Percentiles rank a stretch among this genome's conserved stretches.
Conservation (phyloP, 306 rosid genomes). For the Geum urbanum region DNA sequence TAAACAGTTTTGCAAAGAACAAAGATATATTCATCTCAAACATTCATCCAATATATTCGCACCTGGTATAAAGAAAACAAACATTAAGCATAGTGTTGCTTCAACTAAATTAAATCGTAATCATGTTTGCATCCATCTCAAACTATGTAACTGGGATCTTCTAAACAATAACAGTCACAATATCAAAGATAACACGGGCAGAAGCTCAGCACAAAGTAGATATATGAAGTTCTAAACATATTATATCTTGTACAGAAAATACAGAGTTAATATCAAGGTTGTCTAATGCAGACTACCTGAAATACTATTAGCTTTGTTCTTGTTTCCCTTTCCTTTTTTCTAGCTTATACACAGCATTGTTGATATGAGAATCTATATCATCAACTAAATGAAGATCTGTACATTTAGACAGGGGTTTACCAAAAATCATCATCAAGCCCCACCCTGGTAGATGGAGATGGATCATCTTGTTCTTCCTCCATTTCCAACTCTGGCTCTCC, state of each 20-base stretch:
- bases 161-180: background rate
- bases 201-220: conserved; percentile 13
- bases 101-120: conserved; percentile 1
- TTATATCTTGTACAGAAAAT: conserved; percentile 32
- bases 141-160: background rate
- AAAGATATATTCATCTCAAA: too few relatives aligned
- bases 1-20: too few relatives aligned
- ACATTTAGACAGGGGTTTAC: conserved; percentile 54
- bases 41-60: background rate
- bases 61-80: background rate
- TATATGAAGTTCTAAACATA: conserved; percentile 21
- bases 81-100: background rate
- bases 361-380: conserved; percentile 50
- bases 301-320: background rate
- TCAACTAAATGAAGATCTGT: conserved; percentile 60
- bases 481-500: conserved; percentile 71
- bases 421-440: conserved; percentile 65
- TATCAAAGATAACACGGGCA: background rate
- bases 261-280: conserved; percentile 39
- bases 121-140: background rate
- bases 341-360: conserved; percentile 59
- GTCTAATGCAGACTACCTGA: conserved; percentile 57
- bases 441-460: conserved; percentile 38
- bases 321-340: conserved; percentile 16
- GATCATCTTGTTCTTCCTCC: conserved; percentile 54